Conservation (phyloP, 352 stramenopile genomes). For the Ophiocytium majus region DNA sequence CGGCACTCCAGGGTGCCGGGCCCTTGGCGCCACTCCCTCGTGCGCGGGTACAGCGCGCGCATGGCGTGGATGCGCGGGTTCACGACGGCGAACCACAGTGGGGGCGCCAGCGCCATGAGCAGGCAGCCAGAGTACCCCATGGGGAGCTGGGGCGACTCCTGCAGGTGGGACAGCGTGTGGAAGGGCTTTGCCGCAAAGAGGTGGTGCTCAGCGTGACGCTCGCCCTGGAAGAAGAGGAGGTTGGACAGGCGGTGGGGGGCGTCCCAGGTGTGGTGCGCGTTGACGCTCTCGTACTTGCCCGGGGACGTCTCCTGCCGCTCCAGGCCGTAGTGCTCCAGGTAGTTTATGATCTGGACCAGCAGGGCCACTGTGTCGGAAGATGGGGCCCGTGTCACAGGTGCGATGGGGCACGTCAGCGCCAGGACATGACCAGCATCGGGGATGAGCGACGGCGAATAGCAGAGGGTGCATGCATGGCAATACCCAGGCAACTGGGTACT, state of each 20-base stretch:
- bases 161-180: slow-evolving; percentile 5
- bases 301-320: neutral
- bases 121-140: slow-evolving; percentile 44
- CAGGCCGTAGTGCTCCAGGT: slow-evolving; percentile 50
- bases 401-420: no score
- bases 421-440: no score
- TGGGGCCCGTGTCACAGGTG: no score
- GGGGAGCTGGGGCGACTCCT: slow-evolving; percentile 30
- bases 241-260: slow-evolving; percentile 44
- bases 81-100: slow-evolving; percentile 39
- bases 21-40: neutral
- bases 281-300: slow-evolving; percentile 35
- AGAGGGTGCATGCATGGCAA: no score
- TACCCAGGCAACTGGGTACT: no score
- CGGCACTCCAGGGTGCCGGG: no score
- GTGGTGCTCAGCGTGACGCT: slow-evolving; percentile 49
- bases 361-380: no score
- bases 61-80: slow-evolving; percentile 35
- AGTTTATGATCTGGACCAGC: slow-evolving; percentile 43
- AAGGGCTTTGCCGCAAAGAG: slow-evolving; percentile 30
- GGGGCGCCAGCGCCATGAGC: slow-evolving; percentile 32
- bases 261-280: slow-evolving; percentile 46
- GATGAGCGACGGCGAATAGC: no score
- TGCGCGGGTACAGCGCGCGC: neutral
- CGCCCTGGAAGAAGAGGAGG: slow-evolving; percentile 47